Evolutionary conservation across 305 asterid genomes (phyloP).

Genomic region (Caryopteris hybrid): DNA sequence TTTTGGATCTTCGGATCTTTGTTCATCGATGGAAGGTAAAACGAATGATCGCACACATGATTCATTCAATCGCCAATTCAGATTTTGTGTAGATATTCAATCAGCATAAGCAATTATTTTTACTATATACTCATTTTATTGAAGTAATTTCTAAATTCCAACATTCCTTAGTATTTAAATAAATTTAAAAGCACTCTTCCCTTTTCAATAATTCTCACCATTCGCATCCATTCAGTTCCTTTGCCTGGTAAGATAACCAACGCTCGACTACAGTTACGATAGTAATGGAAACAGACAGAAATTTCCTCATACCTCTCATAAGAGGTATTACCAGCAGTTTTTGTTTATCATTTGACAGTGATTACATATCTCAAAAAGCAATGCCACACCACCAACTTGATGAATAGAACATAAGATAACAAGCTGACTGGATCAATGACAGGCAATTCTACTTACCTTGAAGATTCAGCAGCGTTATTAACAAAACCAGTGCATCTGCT

Average conservation of each 20-base stretch:
- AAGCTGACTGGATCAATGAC: conserved; percentile 6
- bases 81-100: not conserved
- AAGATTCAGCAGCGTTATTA: conserved; percentile 61
- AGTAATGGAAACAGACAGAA: not conserved
- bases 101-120: not conserved
- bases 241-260: not conserved
- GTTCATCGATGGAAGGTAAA: not conserved
- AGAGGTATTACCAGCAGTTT: not conserved
- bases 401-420: not conserved
- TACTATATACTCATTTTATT: not conserved
- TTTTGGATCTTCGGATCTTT: not conserved
- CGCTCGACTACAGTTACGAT: not conserved
- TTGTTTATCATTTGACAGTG: not conserved
- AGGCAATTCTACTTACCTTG: conserved; percentile 47
- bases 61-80: not conserved
- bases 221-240: not conserved
- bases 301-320: not conserved
- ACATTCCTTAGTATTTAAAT: not conserved
- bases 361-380: not conserved
- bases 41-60: not conserved
- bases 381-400: not conserved
- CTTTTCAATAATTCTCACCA: not conserved
- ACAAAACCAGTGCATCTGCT: conserved; percentile 57
- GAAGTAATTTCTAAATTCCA: not conserved
- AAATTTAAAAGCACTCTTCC: not conserved